These are phyloP conservation scores for Platismatia glauca DNA, from an alignment of 495 filamentous ascomycete genomes.

Conservation along the genomic window DNA sequence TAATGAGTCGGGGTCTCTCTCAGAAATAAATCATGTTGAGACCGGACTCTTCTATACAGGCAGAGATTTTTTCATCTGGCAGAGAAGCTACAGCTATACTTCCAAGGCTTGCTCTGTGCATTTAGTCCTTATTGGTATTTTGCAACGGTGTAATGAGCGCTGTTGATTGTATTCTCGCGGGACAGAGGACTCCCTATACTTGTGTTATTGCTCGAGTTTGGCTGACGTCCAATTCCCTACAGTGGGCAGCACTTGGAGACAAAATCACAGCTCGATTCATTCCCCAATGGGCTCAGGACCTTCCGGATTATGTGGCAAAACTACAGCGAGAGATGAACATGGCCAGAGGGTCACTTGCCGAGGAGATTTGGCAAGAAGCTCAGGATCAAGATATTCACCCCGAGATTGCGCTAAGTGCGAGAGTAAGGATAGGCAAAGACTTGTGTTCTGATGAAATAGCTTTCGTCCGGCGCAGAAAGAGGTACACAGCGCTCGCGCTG, in stretches of 20 bases:
- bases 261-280: conserved; percentile 60
- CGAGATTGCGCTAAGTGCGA: conserved; percentile 70
- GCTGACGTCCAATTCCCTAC: neutral
- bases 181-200: neutral
- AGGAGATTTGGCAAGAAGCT: conserved; percentile 89
- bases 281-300: conserved; percentile 68
- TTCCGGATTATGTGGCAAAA: conserved; percentile 73
- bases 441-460: conserved; percentile 75
- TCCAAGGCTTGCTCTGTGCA: neutral
- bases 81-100: neutral
- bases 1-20: neutral
- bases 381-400: conserved; percentile 74
- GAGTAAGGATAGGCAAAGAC: conserved; percentile 70
- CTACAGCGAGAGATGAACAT: conserved; percentile 82
- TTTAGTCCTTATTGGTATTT: neutral
- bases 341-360: conserved; percentile 74
- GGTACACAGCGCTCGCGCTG: conserved; percentile 57
- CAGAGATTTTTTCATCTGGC: neutral
- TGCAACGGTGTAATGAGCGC: neutral
- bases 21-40: neutral
- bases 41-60: neutral
- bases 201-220: neutral
- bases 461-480: conserved; percentile 57
- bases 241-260: conserved; percentile 54
- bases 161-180: neutral